phyloP scores from a whole-genome alignment of 2,329 filamentous ascomycete genomes.

The Colletotrichum sp. region DNA sequence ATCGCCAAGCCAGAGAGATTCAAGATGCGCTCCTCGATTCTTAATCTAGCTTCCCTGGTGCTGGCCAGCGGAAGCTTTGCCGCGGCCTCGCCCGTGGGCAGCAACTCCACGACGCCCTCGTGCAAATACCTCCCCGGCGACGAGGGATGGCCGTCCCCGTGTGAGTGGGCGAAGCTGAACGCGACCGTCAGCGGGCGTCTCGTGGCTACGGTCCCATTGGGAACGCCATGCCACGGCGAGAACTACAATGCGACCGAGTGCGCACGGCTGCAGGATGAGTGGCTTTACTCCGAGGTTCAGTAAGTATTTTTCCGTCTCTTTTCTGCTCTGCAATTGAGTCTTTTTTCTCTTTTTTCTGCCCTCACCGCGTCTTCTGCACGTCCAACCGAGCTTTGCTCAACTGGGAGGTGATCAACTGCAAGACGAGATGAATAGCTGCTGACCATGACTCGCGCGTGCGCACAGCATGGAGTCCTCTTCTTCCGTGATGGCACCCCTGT shows the following conservation, averaged over 20 bases:
- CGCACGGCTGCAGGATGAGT: conserved; percentile 8
- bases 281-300: conserved; percentile 17
- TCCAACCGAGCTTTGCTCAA: background rate
- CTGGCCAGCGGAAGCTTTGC: background rate
- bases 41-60: background rate
- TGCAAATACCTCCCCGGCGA: conserved; percentile 19
- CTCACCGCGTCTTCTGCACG: background rate
- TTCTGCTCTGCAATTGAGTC: background rate
- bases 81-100: background rate
- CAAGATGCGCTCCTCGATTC: conserved; percentile 5
- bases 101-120: background rate
- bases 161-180: conserved; percentile 13
- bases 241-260: conserved; percentile 12
- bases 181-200: conserved; percentile 11
- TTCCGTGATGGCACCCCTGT: conserved; percentile 31
- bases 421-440: conserved; percentile 24
- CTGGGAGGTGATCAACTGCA: background rate
- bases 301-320: background rate
- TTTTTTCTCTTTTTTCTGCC: background rate
- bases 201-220: conserved; percentile 10
- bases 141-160: conserved; percentile 4
- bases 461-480: conserved; percentile 15
- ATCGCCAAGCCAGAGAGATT: background rate
- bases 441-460: background rate
- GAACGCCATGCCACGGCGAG: conserved; percentile 7